phyloP scores from a whole-genome alignment of 2,329 filamentous ascomycete species.

The Beauveria varroae region DNA sequence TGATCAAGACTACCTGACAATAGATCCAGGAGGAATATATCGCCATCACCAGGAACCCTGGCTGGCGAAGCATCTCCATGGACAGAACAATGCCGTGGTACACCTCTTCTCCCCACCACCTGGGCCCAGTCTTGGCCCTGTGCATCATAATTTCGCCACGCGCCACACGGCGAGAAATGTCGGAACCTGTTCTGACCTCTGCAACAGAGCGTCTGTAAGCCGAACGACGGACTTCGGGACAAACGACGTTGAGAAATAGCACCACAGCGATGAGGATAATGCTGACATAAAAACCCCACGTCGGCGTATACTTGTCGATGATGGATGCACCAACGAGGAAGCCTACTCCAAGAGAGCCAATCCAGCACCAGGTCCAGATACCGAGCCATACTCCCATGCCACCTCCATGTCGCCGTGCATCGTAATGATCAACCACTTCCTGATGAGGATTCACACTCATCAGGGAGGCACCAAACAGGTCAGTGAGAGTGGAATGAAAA shows the following conservation, averaged over 20 bases:
- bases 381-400: slow-evolving; percentile 76
- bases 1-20: slow-evolving; percentile 65
- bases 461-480: slow-evolving; percentile 69
- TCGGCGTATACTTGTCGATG: slow-evolving; percentile 55
- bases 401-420: slow-evolving; percentile 66
- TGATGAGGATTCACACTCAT: slow-evolving; percentile 67
- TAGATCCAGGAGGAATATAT: slow-evolving; percentile 75
- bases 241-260: slow-evolving; percentile 61
- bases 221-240: slow-evolving; percentile 64
- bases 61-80: slow-evolving; percentile 63
- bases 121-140: slow-evolving; percentile 61
- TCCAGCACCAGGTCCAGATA: slow-evolving; percentile 70
- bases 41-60: slow-evolving; percentile 64
- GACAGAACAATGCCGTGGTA: slow-evolving; percentile 61
- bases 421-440: slow-evolving; percentile 58
- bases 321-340: slow-evolving; percentile 65
- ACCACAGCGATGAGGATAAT: slow-evolving; percentile 59
- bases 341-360: slow-evolving; percentile 63
- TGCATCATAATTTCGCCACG: slow-evolving; percentile 73
- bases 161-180: slow-evolving; percentile 51
- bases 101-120: slow-evolving; percentile 71
- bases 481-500: slow-evolving; percentile 61
- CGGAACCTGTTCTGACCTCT: slow-evolving; percentile 49
- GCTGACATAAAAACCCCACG: slow-evolving; percentile 70
- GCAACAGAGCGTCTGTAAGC: slow-evolving; percentile 60